Evolutionary conservation across 2,329 filamentous ascomycete species (phyloP).

Genomic region (Stylonectria norvegica): DNA sequence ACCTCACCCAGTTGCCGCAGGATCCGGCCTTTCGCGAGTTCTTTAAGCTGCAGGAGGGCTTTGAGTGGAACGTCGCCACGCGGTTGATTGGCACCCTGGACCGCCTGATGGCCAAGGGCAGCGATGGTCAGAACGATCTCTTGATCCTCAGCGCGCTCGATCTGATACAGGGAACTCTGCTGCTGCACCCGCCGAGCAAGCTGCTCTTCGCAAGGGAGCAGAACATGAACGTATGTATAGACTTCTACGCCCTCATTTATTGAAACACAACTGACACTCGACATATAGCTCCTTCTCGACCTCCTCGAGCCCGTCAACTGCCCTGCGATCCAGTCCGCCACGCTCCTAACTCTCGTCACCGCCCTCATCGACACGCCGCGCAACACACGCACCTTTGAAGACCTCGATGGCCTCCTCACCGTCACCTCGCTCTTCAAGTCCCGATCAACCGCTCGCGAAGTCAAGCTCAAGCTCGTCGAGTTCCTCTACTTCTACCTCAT

Average conservation of each 20-base stretch:
- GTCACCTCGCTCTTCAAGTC: conserved; percentile 92
- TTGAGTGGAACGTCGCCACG: conserved; percentile 95
- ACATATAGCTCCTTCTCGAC: conserved; percentile 74
- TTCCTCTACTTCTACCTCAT: conserved; percentile 99
- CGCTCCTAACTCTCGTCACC: conserved; percentile 84
- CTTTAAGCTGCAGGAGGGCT: conserved; percentile 93
- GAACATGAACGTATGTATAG: conserved; percentile 77
- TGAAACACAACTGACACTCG: conserved; percentile 15
- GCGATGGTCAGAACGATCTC: conserved; percentile 79
- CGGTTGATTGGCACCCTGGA: conserved; percentile 83
- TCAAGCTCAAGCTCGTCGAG: conserved; percentile 94
- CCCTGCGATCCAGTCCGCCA: conserved; percentile 85
- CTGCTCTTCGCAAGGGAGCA: conserved; percentile 82
- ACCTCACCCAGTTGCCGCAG: conserved; percentile 65
- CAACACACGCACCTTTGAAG: conserved; percentile 90
- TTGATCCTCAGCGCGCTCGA: conserved; percentile 86
- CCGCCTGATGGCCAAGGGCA: conserved; percentile 76
- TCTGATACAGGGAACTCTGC: conserved; percentile 79
- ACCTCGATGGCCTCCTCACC: conserved; percentile 84
- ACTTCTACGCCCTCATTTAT: background rate
- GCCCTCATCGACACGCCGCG: conserved; percentile 80
- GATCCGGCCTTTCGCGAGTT: conserved; percentile 94
- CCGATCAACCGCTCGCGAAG: conserved; percentile 76
- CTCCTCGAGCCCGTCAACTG: conserved; percentile 91
- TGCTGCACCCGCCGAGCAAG: conserved; percentile 88